phyloP scores from a whole-genome alignment of 768 basidiomycete species.

The Trametes gibbosa region DNA sequence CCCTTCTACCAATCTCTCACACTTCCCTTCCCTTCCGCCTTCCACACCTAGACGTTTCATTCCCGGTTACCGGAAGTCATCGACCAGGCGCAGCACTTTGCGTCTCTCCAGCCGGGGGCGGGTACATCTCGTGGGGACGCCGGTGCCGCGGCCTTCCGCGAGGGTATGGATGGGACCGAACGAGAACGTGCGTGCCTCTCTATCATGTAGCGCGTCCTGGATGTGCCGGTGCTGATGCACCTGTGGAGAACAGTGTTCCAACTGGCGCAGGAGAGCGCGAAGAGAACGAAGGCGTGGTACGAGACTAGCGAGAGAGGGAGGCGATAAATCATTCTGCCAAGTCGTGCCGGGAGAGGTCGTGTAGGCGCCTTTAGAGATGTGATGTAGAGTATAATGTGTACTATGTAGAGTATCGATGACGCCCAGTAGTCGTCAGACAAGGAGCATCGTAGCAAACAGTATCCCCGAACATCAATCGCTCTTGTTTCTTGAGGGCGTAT shows the following conservation, averaged over 20 bases:
- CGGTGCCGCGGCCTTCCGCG: conserved; percentile 72
- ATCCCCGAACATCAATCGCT: not conserved
- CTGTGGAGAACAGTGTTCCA: conserved; percentile 63
- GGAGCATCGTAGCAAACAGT: no score
- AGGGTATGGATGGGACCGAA: conserved; percentile 91
- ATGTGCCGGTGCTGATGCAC: not conserved
- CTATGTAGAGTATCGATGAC: not conserved
- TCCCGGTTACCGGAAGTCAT: conserved; percentile 74
- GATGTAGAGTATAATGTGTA: conserved; percentile 8
- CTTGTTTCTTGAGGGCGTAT: not conserved
- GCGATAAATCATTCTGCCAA: no score
- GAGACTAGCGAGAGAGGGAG: conserved; percentile 62
- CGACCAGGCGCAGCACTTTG: conserved; percentile 90
- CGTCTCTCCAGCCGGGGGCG: conserved; percentile 29
- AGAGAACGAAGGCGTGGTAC: conserved; percentile 80
- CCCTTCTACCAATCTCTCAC: not conserved
- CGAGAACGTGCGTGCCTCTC: conserved; percentile 66
- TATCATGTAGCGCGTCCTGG: not conserved
- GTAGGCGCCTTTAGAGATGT: not conserved
- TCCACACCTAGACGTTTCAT: conserved; percentile 60
- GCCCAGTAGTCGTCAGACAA: not conserved
- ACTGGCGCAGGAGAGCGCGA: conserved; percentile 79
- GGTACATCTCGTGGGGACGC: conserved; percentile 53
- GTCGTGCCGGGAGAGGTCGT: not conserved
- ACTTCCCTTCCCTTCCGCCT: conserved; percentile 13